Conservation (phyloP, 1,139 yeast genomes). For the Kodamaea fungicola region DNA sequence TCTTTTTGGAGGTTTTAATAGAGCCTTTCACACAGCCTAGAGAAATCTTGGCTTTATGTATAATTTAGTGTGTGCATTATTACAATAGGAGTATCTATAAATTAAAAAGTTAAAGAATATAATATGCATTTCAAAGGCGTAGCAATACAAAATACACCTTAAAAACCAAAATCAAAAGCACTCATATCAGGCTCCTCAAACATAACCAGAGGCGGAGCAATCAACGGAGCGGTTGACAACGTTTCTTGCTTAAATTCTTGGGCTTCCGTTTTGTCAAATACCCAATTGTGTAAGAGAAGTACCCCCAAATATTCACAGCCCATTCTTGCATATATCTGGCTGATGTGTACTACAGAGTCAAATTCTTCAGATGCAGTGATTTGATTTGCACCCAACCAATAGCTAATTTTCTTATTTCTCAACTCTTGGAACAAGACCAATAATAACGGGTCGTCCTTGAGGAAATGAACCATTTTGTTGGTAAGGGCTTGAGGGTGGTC, state of each 20-base stretch:
- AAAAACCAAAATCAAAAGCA: conserved; percentile 63
- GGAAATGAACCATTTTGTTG: conserved; percentile 23
- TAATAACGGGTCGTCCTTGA: conserved; percentile 81
- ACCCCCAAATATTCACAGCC: conserved; percentile 84
- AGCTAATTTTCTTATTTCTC: conserved; percentile 46
- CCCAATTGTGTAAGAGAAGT: conserved; percentile 65
- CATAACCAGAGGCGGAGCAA: conserved; percentile 22
- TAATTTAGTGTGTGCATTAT: too few relatives aligned
- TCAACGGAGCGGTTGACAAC: conserved; percentile 1
- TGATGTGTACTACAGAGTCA: conserved; percentile 57
- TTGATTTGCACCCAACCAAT: conserved; percentile 46
- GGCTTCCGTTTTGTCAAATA: conserved; percentile 35
- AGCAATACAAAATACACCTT: neutral
- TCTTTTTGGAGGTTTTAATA: conserved; percentile 14
- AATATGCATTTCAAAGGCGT: too few relatives aligned
- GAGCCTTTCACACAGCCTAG: too few relatives aligned
- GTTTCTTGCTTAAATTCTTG: conserved; percentile 5
- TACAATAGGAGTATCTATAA: too few relatives aligned
- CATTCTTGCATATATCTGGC: conserved; percentile 74
- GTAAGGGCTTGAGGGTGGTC: conserved; percentile 1
- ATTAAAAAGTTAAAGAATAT: too few relatives aligned
- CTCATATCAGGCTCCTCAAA: conserved; percentile 82
- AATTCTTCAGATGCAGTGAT: conserved; percentile 54
- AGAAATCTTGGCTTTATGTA: too few relatives aligned
- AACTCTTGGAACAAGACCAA: conserved; percentile 62